These are phyloP conservation scores for Inga oerstediana DNA, from an alignment of 306 rosid species.

Conservation along the genomic window DNA sequence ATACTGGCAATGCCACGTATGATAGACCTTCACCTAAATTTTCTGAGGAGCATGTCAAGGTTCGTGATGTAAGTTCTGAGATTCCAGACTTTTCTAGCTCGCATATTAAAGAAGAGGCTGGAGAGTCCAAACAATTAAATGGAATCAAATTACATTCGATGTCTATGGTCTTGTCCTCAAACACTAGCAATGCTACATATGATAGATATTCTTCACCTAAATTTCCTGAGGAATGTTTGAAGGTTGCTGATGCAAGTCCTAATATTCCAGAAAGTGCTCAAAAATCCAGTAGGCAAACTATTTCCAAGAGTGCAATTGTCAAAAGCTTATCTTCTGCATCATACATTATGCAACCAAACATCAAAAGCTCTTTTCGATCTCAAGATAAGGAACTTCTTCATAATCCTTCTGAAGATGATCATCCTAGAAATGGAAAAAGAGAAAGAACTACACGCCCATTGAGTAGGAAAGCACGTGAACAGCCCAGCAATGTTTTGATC, in stretches of 20 bases:
- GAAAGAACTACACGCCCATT: constrained; percentile 35
- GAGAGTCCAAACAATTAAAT: constrained; percentile 29
- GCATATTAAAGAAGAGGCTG: constrained; percentile 32
- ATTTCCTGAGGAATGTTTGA: constrained; percentile 34
- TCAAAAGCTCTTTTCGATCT: constrained; percentile 42
- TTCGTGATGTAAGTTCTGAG: constrained; percentile 35
- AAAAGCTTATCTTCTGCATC: constrained; percentile 39
- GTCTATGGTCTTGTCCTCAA: constrained; percentile 27
- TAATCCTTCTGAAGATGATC: constrained; percentile 42
- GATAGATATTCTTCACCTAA: constrained; percentile 31
- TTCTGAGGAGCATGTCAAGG: constrained; percentile 41
- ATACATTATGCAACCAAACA: constrained; percentile 21
- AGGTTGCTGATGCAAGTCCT: constrained; percentile 36
- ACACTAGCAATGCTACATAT: constrained; percentile 27
- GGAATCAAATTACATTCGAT: constrained; percentile 36
- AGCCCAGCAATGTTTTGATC: constrained; percentile 25
- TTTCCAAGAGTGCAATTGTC: constrained; percentile 27
- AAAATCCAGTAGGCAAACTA: constrained; percentile 22
- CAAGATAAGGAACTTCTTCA: constrained; percentile 42
- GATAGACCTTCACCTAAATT: constrained; percentile 27
- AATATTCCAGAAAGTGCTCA: constrained; percentile 44
- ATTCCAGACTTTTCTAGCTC: constrained; percentile 40
- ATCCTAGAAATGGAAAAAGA: constrained; percentile 37
- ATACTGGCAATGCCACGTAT: constrained; percentile 28
- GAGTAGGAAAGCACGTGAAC: constrained; percentile 40